Conservation (phyloP, 2,329 filamentous ascomycete species). For the Xylariaceae sp. region DNA sequence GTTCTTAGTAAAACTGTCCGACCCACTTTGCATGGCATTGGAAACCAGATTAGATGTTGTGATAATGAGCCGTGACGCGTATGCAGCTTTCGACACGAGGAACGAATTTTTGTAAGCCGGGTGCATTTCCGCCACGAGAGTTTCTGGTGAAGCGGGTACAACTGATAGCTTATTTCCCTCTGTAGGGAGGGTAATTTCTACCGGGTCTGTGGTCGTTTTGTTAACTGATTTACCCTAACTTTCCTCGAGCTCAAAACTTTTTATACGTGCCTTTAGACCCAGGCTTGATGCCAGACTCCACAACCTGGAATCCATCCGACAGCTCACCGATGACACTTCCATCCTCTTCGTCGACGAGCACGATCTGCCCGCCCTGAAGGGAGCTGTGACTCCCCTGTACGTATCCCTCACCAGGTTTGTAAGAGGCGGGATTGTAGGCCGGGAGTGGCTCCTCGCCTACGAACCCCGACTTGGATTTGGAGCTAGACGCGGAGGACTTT, state of each 20-base stretch:
- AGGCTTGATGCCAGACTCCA: conserved; percentile 73
- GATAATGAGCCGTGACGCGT: conserved; percentile 86
- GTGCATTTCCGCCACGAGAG: conserved; percentile 73
- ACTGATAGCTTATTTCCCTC: conserved; percentile 64
- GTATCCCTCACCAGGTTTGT: conserved; percentile 75
- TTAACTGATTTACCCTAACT: conserved; percentile 11
- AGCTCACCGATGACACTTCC: conserved; percentile 93
- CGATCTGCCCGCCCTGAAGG: conserved; percentile 68
- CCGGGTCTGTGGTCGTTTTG: conserved; percentile 55
- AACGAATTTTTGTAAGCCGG: conserved; percentile 88
- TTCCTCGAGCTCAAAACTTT: neutral
- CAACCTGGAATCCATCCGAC: conserved; percentile 72
- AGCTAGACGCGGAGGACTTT: conserved; percentile 29
- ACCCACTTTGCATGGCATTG: conserved; percentile 70
- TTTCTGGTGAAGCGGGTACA: conserved; percentile 62
- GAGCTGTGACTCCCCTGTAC: conserved; percentile 58
- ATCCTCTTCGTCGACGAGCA: conserved; percentile 92
- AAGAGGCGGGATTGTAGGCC: conserved; percentile 77
- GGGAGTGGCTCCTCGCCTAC: conserved; percentile 44
- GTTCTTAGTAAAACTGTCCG: conserved; percentile 74
- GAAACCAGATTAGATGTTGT: conserved; percentile 78
- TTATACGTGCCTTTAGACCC: conserved; percentile 78
- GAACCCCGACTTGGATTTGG: conserved; percentile 43
- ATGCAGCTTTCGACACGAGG: conserved; percentile 80
- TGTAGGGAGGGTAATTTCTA: conserved; percentile 69